Evolutionary conservation across 768 basidiomycete species (phyloP), one percentile per base, ranked within the genome.

Genomic region (Boletus sp.): DNA sequence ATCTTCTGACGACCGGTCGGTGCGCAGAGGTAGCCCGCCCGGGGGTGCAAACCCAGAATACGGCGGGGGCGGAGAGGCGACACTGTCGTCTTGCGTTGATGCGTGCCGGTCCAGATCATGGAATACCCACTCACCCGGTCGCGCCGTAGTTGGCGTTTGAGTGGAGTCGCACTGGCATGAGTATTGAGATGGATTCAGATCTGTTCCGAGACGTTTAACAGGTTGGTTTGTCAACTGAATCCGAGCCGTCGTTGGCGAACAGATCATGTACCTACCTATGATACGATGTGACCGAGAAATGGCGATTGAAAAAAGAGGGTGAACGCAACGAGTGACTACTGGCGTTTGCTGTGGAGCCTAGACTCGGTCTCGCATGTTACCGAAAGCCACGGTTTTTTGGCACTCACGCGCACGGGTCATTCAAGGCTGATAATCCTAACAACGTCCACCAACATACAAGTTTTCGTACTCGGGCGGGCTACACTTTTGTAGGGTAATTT

Each of bases 21-120:
- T 39, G 10, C 6, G 9, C 9, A 19, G 54, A 30, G 55, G 19
- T 5, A 5, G 14, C 6, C 10, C 15, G 11, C 14, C 23, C 9
- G 51, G 30, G 13, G 21, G 14, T 10, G 3, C 2, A 41, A 17
- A 51, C 14, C 42, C 54, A 25, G 51, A 14, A 47, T 61, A 61
- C 4, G 59, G 47, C 13, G 59, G 58, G 4, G 59, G 59, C 3
- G 50, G 54, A 11, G 56, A 29, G 4, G 14, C 42, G 9, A 19
- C 40, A 35, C 53, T 60, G 41, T n/a, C 13, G 8, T 17, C 11
- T 13, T 30, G 35, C 3, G 17, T 59, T 25, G 33, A 19, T 27
- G 8, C 1, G 11, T 14, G 29, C 8, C 3, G 0, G 5, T 27
- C 6, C 7, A 35, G 17, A 19, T 7, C 5, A 14, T 5, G 30